Percentiles rank a stretch among this genome's conserved stretches.
These are phyloP conservation scores for Hanseniaspora gamundiae DNA, from an alignment of 1,139 yeast species.

Conservation along the genomic window DNA sequence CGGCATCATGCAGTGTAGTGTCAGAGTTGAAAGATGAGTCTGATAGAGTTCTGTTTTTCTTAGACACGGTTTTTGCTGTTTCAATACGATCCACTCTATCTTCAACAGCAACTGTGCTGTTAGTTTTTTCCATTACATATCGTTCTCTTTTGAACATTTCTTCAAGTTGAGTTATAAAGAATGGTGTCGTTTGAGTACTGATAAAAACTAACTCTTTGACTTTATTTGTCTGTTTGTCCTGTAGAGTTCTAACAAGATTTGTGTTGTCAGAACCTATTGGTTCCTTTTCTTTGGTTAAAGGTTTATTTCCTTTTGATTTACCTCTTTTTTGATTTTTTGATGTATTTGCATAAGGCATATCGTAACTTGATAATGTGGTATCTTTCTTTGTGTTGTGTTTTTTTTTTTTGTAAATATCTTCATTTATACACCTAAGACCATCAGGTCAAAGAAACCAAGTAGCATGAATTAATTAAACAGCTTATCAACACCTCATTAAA, in stretches of 20 bases:
- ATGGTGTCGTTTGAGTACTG: background rate
- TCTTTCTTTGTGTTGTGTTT: too few species aligned
- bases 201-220: background rate
- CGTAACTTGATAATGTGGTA: too few species aligned
- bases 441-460: too few species aligned
- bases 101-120: background rate
- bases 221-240: background rate
- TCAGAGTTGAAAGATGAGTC: background rate
- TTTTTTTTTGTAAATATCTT: too few species aligned
- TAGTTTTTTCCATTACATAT: background rate
- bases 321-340: too few species aligned
- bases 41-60: background rate
- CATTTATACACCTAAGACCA: too few species aligned
- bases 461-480: too few species aligned
- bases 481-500: too few species aligned
- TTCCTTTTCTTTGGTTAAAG: too few species aligned
- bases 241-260: too few species aligned
- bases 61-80: background rate
- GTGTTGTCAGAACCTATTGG: too few species aligned
- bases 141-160: background rate
- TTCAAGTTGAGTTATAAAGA: background rate
- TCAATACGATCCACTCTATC: background rate
- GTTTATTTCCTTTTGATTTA: background rate
- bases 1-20: background rate
- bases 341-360: too few species aligned